Conservation (phyloP, 306 rosid genomes). For the Cyamopsis tetragonoloba region DNA sequence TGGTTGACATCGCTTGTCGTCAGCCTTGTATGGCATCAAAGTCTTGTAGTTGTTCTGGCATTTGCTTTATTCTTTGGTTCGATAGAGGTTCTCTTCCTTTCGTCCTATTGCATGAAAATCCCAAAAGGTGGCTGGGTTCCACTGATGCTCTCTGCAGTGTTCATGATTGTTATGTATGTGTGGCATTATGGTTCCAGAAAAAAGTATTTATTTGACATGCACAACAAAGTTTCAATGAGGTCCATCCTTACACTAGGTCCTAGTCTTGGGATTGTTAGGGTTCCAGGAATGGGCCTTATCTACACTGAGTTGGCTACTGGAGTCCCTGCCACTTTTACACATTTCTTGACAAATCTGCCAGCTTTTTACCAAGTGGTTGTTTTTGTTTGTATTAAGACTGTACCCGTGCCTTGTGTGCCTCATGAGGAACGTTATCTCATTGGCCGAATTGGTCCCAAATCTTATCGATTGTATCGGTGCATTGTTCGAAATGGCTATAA, state of each 20-base stretch:
- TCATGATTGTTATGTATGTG: constrained; percentile 61
- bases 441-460: constrained; percentile 86
- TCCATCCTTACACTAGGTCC: constrained; percentile 81
- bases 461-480: constrained; percentile 74
- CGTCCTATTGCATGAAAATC: constrained; percentile 62
- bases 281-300: constrained; percentile 91
- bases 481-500: constrained; percentile 88
- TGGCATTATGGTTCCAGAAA: constrained; percentile 91
- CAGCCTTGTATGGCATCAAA: constrained; percentile 75
- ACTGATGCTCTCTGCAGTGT: constrained; percentile 48
- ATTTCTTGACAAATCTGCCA: constrained; percentile 85
- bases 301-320: constrained; percentile 85
- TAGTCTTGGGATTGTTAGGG: constrained; percentile 87
- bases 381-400: constrained; percentile 80
- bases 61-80: constrained; percentile 57
- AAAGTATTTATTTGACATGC: constrained; percentile 72
- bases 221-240: constrained; percentile 83
- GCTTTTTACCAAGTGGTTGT: constrained; percentile 89
- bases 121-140: constrained; percentile 89
- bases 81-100: constrained; percentile 63
- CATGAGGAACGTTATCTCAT: constrained; percentile 78
- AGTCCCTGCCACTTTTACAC: constrained; percentile 82
- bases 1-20: constrained; percentile 63
- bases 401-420: constrained; percentile 75
- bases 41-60: constrained; percentile 45